Evolutionary conservation across 202 grass and related monocot species (phyloP).

Genomic region (Zizania palustris): DNA sequence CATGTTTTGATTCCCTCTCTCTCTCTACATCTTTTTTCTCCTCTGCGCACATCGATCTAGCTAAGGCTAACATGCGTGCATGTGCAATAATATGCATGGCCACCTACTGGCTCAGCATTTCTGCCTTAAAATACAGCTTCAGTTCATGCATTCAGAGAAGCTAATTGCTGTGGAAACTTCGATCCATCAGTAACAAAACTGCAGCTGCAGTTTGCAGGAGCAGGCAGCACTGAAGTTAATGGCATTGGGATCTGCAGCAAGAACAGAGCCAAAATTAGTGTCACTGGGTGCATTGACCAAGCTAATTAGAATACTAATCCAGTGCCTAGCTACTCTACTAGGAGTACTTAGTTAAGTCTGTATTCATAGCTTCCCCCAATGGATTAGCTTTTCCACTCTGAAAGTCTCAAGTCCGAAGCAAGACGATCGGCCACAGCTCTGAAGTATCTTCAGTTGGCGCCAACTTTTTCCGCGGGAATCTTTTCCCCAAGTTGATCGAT

Average conservation of each 20-base stretch:
- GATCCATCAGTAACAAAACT: not conserved
- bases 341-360: not conserved
- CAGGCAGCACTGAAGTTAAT: not conserved
- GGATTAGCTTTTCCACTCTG: not conserved
- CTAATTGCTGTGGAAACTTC: not conserved
- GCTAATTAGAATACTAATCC: conserved; percentile 14
- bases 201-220: not conserved
- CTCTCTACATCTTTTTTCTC: not conserved
- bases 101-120: not conserved
- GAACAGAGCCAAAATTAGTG: conserved; percentile 23
- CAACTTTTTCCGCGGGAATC: not conserved
- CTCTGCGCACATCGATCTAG: conserved; percentile 10
- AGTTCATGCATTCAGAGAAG: not conserved
- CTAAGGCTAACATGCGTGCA: conserved; percentile 39
- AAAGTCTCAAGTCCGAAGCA: not conserved
- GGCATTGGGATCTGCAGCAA: conserved; percentile 41
- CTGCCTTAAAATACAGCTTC: not conserved
- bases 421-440: not conserved
- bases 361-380: not conserved
- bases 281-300: conserved; percentile 17
- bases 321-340: not conserved
- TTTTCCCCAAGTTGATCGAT: conserved; percentile 18
- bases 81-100: conserved; percentile 39
- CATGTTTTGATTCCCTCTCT: conserved; percentile 24
- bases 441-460: not conserved